Base-by-base conservation (phyloP, 2,329 filamentous ascomycete species). In the Arthroderma sp. region DNA sequence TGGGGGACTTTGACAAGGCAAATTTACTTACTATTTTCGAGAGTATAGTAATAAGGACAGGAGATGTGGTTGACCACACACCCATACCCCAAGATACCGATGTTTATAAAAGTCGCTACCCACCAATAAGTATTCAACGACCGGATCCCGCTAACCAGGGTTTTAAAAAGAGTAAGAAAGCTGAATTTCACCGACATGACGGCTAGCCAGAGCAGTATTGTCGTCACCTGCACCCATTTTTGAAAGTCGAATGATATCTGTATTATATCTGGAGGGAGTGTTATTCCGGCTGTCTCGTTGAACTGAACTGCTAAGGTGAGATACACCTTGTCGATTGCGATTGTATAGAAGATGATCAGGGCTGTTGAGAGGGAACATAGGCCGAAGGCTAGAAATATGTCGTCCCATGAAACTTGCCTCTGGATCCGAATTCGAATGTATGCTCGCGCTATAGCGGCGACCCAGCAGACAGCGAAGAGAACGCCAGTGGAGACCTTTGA, bases 151-250 rank as follows among this genome's bases (percentile, higher is more conserved):
- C 23, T 19, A 23, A 54, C 51, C n/a, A 54, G 31, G 21, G 21
- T 54, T 39, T 39, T 37, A 11, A 54, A 54, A 11, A 54, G 51
- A 9, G 37, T 17, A 2, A 54, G 21, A 11, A 54, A 54, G 51
- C 51, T 54, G 13, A 54, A 54, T 6, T 54, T 54, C 19, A 39
- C 51, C 2, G 51, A 38, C 37, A 54, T 54, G 2, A 54, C 13
- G 17, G 51, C 51, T 6, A 54, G 17, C 51, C 51, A 54, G 17
- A 54, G 51, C 31, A 54, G 19, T 3, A 54, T 15, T 4, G n/a
- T 54, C n/a, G 37, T 37, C 19, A 54, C 51, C n/a, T 54, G 51
- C 9, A 54, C 35, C 31, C 37, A 54, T 54, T 54, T 54, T 17
- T 54, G 51, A n/a, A 38, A 54, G n/a, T 54, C 51, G 19, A 54